A percentile compares a stretch with the other conserved stretches of the same genome.
These are phyloP conservation scores for Puccinellia tenuiflora DNA, from an alignment of 176 grass and related monocot species.

Conservation along the genomic window DNA sequence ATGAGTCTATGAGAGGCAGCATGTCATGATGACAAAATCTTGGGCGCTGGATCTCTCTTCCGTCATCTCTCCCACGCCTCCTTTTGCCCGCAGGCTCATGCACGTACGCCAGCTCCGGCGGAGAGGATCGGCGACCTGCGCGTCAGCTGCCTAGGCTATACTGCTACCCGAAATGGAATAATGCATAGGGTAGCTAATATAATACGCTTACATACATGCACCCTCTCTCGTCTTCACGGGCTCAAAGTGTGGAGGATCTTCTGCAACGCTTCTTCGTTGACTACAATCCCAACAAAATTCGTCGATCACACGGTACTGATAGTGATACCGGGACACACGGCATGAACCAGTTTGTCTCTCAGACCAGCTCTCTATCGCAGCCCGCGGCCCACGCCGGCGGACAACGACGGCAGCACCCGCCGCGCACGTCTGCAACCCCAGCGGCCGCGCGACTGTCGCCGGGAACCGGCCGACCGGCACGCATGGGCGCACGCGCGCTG, in stretches of 20 bases:
- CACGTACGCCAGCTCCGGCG: background rate
- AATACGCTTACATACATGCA: background rate
- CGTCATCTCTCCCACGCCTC: background rate
- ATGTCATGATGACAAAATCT: conserved; percentile 40
- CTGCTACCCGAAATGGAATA: background rate
- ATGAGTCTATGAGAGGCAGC: background rate
- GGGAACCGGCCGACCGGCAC: background rate
- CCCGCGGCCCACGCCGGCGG: no score
- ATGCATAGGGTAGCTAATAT: background rate
- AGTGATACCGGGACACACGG: no score
- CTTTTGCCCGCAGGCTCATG: conserved; percentile 1
- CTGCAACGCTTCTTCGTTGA: no score
- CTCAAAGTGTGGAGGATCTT: no score
- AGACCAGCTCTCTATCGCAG: no score
- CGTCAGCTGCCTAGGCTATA: background rate
- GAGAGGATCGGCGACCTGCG: background rate
- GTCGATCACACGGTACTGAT: no score
- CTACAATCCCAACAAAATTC: no score
- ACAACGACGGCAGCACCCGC: no score
- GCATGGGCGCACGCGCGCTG: background rate
- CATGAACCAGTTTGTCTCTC: background rate
- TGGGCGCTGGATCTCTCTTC: conserved; percentile 29
- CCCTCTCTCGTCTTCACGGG: background rate
- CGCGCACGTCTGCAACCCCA: no score
- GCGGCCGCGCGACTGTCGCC: no score